phyloP scores from a whole-genome alignment of 179 eudicot species.

The Drosera spatulata region DNA sequence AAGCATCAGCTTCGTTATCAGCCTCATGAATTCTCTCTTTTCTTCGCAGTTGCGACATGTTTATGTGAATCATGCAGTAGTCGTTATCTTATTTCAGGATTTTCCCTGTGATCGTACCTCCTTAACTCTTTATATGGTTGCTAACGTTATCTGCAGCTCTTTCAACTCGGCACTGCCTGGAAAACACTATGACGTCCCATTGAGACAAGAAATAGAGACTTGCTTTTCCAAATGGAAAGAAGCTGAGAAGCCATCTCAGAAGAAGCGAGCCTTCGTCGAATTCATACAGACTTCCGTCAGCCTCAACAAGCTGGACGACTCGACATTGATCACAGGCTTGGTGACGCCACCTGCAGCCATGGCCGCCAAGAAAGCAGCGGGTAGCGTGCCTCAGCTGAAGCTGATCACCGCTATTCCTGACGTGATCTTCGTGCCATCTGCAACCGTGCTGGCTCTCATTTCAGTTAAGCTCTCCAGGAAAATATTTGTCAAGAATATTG shows the following conservation, averaged over 20 bases:
- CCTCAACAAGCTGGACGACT: constrained; percentile 42
- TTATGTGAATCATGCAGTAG: too few species aligned
- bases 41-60: too few species aligned
- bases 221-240: constrained; percentile 37
- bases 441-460: constrained; percentile 62
- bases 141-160: constrained; percentile 33
- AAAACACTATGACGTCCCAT: constrained; percentile 71
- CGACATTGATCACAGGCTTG: constrained; percentile 58
- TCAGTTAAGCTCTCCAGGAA: constrained; percentile 62
- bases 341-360: constrained; percentile 89
- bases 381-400: constrained; percentile 53
- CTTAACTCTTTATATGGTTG: too few species aligned
- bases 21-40: too few species aligned
- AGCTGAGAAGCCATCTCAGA: constrained; percentile 15
- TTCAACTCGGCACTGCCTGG: constrained; percentile 84
- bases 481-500: constrained; percentile 20
- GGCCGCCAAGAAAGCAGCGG: constrained; percentile 83
- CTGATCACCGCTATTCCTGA: constrained; percentile 70
- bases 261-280: constrained; percentile 38
- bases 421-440: constrained; percentile 70
- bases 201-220: constrained; percentile 29
- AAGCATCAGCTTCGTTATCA: constrained; percentile 5
- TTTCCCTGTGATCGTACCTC: not conserved
- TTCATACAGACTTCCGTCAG: constrained; percentile 44
- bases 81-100: not conserved